Base-by-base conservation (phyloP, 306 rosid genomes). In the Bauhinia variegata region DNA sequence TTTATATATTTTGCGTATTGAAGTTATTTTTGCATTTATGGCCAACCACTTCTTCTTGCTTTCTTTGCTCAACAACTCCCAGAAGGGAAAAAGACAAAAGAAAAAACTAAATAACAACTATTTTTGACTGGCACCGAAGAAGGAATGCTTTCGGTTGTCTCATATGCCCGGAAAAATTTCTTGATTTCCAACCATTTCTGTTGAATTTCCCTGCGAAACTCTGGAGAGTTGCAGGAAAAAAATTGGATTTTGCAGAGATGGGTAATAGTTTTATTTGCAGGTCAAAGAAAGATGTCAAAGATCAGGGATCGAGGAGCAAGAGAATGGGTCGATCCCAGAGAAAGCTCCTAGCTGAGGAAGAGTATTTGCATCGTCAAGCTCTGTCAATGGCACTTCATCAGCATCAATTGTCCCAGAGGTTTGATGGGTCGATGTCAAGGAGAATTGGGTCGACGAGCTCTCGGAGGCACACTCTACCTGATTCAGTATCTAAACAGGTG, bases 381-480 rank as follows among this genome's bases (percentile, higher is more conserved):
- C 83, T 95, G 13, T 88, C 97, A 11, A 83, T 88, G 92, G 96
- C 93, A 36, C 87, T 95, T 69, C 96, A 90, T 5, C 96, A 95
- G 77, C 96, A 90, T 62, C 99, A 93, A 60, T 57, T 83, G 72
- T 95, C 99, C 56, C 99, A 95, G 83, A 88, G 99, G 82, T 90
- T 90, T 56, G 99, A 95, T 11, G 97, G 97, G 8, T 95, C 99
- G n/a, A 90, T 85, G 93, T 95, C 99, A 11, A 59, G 97, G 34
- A 69, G 97, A 77, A 79, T 86, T 70, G 99, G 97, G 50, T 86
- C 97, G 33, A 91, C 91, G 0, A 91, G 97, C 80, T 86, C 96
- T 34, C 78, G 95, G 68, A 85, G 96, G 57, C 89, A 69, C 51
- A 85, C 69, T 75, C 65, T 82, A 0, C 36, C 93, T 18, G 99